A percentile compares a stretch with the other conserved stretches of the same genome.
These are phyloP conservation scores for Pistacia vera DNA, from an alignment of 345 rosid genomes.

Conservation along the genomic window DNA sequence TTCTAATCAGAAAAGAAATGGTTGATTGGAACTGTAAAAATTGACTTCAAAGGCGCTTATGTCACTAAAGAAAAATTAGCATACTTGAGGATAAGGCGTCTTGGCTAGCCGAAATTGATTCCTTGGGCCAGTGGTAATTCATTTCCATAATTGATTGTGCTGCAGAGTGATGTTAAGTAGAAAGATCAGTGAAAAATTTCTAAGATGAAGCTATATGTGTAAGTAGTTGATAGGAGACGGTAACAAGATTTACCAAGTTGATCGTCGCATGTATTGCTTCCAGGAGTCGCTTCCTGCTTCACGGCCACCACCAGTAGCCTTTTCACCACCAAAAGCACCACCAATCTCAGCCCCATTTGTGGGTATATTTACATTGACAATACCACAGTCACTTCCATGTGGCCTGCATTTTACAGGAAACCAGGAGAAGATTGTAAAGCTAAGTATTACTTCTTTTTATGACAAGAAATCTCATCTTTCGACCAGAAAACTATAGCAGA, in stretches of 20 bases:
- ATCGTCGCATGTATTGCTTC: slow-evolving; percentile 99
- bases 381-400: slow-evolving; percentile 92
- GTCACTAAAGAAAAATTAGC: background rate
- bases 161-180: slow-evolving; percentile 32
- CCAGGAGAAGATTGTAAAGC: background rate
- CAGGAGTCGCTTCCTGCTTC: slow-evolving; percentile 99
- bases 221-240: no score
- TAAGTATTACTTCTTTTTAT: background rate
- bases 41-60: background rate
- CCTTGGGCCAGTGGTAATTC: slow-evolving; percentile 98
- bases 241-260: slow-evolving; percentile 67
- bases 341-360: slow-evolving; percentile 99
- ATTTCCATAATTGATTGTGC: slow-evolving; percentile 90
- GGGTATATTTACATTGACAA: slow-evolving; percentile 93
- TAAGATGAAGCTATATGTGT: background rate
- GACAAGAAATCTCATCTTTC: background rate
- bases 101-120: slow-evolving; percentile 76
- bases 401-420: slow-evolving; percentile 51
- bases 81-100: slow-evolving; percentile 1
- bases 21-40: background rate
- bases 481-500: background rate
- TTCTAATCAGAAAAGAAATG: background rate
- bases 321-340: slow-evolving; percentile 96
- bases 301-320: slow-evolving; percentile 96
- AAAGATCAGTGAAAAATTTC: background rate